Evolutionary conservation across 1,139 yeast genomes (phyloP).

Genomic region (Citeromyces siamensis): DNA sequence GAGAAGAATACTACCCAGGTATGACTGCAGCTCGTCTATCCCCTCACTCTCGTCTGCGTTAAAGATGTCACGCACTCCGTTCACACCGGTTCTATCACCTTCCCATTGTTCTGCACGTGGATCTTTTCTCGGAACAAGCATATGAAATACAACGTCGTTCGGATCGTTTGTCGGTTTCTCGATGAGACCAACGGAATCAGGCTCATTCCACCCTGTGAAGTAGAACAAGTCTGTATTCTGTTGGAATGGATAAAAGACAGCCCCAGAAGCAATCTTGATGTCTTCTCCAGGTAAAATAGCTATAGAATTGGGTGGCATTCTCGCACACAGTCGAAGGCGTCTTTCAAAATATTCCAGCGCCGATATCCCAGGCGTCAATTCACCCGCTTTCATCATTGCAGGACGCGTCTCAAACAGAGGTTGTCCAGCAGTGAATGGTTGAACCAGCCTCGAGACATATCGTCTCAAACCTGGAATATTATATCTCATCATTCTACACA

Average conservation of each 20-base stretch:
- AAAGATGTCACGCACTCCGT: constrained; percentile 71
- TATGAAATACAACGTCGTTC: constrained; percentile 49
- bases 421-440: constrained; percentile 52
- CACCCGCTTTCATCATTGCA: constrained; percentile 57
- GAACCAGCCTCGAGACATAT: no score
- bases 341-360: constrained; percentile 75
- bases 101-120: constrained; percentile 82
- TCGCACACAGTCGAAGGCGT: constrained; percentile 40
- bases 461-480: no score
- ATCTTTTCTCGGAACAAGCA: constrained; percentile 84
- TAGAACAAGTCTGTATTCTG: constrained; percentile 85
- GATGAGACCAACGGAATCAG: constrained; percentile 66
- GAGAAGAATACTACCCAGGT: constrained; percentile 32
- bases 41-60: constrained; percentile 73
- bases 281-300: constrained; percentile 68
- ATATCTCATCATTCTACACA: no score
- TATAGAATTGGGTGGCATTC: constrained; percentile 51
- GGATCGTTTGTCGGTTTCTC: constrained; percentile 42
- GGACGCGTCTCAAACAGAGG: constrained; percentile 83
- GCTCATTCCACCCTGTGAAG: constrained; percentile 89
- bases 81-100: constrained; percentile 80
- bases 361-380: constrained; percentile 78
- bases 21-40: constrained; percentile 26
- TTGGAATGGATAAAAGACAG: constrained; percentile 85
- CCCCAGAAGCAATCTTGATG: constrained; percentile 72